phyloP scores from a whole-genome alignment of 1,284 basidiomycete species.

The Malassezia caprae region DNA sequence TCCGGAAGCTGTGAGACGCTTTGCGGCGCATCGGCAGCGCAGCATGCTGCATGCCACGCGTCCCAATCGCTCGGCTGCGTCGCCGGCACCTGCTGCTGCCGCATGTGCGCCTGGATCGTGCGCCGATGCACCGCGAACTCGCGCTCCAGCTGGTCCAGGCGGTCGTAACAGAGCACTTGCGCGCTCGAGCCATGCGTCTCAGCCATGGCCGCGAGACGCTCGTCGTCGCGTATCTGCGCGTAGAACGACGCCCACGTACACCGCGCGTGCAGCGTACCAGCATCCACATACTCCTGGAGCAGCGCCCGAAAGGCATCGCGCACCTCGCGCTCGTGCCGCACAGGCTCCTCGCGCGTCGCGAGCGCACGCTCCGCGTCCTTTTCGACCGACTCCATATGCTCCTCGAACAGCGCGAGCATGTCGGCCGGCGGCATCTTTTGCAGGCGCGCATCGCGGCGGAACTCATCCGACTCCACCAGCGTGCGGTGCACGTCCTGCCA shows the following conservation, averaged over 20 bases:
- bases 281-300: constrained; percentile 60
- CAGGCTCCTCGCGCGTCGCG: constrained; percentile 12
- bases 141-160: constrained; percentile 74
- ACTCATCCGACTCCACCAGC: constrained; percentile 37
- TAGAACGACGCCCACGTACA: constrained; percentile 86
- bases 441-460: constrained; percentile 26
- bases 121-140: constrained; percentile 67
- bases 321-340: constrained; percentile 24
- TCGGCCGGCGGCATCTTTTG: constrained; percentile 28
- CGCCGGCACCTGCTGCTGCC: constrained; percentile 52
- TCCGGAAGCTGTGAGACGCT: constrained; percentile 2
- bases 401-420: constrained; percentile 42
- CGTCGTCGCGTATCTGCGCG: constrained; percentile 63
- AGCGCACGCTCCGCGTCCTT: constrained; percentile 20
- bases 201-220: constrained; percentile 71
- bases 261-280: constrained; percentile 64
- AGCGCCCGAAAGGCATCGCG: constrained; percentile 54
- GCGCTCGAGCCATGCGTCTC: constrained; percentile 87
- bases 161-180: constrained; percentile 90
- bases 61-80: constrained; percentile 26
- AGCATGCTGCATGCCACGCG: not conserved
- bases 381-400: constrained; percentile 34
- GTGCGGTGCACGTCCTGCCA: constrained; percentile 45
- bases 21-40: not conserved
- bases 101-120: constrained; percentile 55